These are phyloP conservation scores for Thraustochytrium sp. DNA, from an alignment of 352 stramenopile genomes.

Conservation along the genomic window DNA sequence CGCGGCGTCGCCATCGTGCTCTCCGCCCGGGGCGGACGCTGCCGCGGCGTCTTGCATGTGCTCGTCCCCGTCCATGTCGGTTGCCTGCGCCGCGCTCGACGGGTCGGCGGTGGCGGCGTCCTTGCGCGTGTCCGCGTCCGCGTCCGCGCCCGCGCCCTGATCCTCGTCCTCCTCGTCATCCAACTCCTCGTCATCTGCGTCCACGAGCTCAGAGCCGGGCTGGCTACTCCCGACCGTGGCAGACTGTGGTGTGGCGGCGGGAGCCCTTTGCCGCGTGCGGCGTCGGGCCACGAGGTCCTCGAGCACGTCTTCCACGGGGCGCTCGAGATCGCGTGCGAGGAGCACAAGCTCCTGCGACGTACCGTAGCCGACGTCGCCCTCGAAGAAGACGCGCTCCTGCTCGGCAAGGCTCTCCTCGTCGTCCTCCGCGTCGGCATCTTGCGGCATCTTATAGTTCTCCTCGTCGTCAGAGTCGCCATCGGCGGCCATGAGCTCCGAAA, in stretches of 20 bases:
- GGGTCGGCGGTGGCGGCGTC: no score
- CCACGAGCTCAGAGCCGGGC: neutral
- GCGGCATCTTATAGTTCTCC: conserved; percentile 3
- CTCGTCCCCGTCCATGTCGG: no score
- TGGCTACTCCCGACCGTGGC: neutral
- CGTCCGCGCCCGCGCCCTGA: conserved; percentile 45
- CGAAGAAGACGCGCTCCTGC: neutral
- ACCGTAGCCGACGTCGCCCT: no score
- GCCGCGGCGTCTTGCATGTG: conserved; percentile 50
- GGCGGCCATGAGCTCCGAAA: neutral
- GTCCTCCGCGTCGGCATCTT: conserved; percentile 48
- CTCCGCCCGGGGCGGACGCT: no score
- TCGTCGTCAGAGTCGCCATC: neutral
- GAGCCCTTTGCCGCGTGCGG: no score
- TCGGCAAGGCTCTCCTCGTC: neutral
- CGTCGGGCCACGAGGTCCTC: neutral
- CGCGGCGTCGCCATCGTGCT: neutral
- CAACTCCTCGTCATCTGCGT: neutral
- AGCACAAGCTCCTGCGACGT: neutral
- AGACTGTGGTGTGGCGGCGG: no score
- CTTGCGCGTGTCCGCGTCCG: no score
- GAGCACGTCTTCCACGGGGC: neutral
- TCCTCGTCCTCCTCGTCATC: neutral
- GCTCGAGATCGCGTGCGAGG: neutral
- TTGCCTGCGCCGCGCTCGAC: no score